A percentile compares a stretch with the other conserved stretches of the same genome.
phyloP scores from a whole-genome alignment of 441 rosid genomes.

The Euphorbia celastroides region DNA sequence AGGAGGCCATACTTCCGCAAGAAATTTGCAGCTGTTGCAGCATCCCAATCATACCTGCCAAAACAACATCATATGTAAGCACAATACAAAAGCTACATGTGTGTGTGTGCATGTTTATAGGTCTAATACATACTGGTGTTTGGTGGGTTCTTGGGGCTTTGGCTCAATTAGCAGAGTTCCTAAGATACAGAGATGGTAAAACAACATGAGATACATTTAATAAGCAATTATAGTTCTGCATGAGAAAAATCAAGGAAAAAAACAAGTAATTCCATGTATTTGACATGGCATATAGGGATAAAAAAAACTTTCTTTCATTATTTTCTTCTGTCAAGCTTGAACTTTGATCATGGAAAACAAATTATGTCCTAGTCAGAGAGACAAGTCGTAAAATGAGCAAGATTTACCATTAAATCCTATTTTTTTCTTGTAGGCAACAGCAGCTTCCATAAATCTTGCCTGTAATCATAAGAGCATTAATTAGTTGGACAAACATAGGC shows the following conservation, averaged over 20 bases:
- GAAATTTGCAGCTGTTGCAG: conserved; percentile 88
- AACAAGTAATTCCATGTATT: not conserved
- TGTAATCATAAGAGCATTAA: conserved; percentile 14
- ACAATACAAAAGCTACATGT: not conserved
- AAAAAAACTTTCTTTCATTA: not conserved
- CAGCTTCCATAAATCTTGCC: conserved; percentile 86
- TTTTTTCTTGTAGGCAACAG: conserved; percentile 91
- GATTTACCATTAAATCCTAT: conserved; percentile 82
- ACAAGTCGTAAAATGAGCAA: conserved; percentile 12
- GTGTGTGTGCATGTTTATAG: not conserved
- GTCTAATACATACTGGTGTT: conserved; percentile 61
- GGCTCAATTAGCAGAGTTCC: conserved; percentile 93
- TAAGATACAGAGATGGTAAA: conserved; percentile 22
- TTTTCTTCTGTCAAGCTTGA: not conserved
- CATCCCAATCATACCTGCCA: conserved; percentile 94
- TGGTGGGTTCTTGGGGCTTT: conserved; percentile 99
- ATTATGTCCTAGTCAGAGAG: not conserved
- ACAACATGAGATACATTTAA: not conserved
- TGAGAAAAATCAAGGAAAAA: not conserved
- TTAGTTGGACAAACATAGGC: conserved; percentile 4
- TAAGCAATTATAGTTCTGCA: not conserved
- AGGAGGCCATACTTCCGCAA: conserved; percentile 79
- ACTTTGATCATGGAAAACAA: not conserved
- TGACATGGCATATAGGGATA: not conserved
- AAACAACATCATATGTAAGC: conserved; percentile 12